Percentiles rank a stretch among this genome's conserved stretches.
phyloP scores from a whole-genome alignment of 192 early-diverging fungal species.

The Backusella morwellensis region DNA sequence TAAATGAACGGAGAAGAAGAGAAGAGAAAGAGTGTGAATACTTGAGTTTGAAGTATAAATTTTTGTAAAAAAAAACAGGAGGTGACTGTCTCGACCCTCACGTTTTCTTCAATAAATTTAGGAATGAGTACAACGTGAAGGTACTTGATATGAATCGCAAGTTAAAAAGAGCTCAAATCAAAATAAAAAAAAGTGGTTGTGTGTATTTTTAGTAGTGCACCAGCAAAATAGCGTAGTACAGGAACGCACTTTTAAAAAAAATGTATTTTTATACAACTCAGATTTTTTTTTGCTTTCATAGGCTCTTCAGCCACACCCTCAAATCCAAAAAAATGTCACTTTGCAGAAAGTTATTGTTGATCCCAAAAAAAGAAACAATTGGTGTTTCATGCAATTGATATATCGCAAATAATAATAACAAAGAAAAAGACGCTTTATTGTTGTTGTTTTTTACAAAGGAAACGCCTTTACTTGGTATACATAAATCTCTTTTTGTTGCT shows the following conservation, averaged over 20 bases:
- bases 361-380: background rate
- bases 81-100: conserved; percentile 7
- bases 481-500: background rate
- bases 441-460: background rate
- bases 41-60: background rate
- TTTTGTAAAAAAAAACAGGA: background rate
- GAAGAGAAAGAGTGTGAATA: background rate
- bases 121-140: background rate
- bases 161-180: background rate
- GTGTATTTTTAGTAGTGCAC: background rate
- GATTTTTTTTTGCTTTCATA: background rate
- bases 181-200: background rate
- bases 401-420: background rate
- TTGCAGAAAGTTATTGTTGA: background rate
- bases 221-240: background rate
- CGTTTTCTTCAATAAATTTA: background rate
- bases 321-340: conserved; percentile 1
- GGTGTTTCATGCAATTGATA: background rate
- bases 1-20: background rate
- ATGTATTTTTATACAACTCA: background rate
- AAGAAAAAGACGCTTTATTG: background rate
- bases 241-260: background rate
- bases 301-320: background rate
- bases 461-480: background rate
- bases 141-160: background rate